Percentiles rank a stretch among this genome's conserved stretches.
These are phyloP conservation scores for Pelargonium australe DNA, from an alignment of 441 rosid species.

Conservation along the genomic window DNA sequence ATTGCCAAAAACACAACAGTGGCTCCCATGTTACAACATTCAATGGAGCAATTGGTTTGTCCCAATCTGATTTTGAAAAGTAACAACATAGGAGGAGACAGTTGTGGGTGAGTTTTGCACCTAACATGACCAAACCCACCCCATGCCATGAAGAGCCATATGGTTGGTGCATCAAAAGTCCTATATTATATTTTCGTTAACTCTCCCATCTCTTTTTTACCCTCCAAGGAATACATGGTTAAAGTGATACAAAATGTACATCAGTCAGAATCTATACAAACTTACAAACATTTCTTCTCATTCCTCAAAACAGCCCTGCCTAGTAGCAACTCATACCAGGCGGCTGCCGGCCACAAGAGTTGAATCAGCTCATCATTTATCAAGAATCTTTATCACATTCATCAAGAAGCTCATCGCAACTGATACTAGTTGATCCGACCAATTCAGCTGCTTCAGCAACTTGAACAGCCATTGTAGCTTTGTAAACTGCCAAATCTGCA, in stretches of 20 bases:
- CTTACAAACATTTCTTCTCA: conserved; percentile 21
- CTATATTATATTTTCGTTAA: conserved; percentile 8
- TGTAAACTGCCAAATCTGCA: conserved; percentile 72
- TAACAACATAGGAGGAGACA: too few relatives aligned
- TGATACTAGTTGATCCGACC: conserved; percentile 26
- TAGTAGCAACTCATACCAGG: conserved; percentile 14
- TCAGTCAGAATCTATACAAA: conserved; percentile 40
- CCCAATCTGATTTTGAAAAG: too few relatives aligned
- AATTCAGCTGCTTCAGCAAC: conserved; percentile 54
- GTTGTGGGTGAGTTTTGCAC: too few relatives aligned
- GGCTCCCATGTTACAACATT: too few relatives aligned
- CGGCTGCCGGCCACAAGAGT: too few relatives aligned
- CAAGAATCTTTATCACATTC: too few relatives aligned
- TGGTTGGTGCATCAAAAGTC: conserved; percentile 1
- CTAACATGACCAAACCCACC: too few relatives aligned
- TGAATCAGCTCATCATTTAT: too few relatives aligned
- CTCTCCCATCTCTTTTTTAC: background rate
- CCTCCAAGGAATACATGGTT: conserved; percentile 24
- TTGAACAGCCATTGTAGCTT: conserved; percentile 51
- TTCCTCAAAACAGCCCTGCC: conserved; percentile 23
- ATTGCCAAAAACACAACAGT: too few relatives aligned
- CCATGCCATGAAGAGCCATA: too few relatives aligned
- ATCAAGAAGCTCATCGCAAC: too few relatives aligned
- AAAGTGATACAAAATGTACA: conserved; percentile 42
- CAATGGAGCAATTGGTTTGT: too few relatives aligned